phyloP scores from a whole-genome alignment of 345 rosid species.

The Linum tenue region DNA sequence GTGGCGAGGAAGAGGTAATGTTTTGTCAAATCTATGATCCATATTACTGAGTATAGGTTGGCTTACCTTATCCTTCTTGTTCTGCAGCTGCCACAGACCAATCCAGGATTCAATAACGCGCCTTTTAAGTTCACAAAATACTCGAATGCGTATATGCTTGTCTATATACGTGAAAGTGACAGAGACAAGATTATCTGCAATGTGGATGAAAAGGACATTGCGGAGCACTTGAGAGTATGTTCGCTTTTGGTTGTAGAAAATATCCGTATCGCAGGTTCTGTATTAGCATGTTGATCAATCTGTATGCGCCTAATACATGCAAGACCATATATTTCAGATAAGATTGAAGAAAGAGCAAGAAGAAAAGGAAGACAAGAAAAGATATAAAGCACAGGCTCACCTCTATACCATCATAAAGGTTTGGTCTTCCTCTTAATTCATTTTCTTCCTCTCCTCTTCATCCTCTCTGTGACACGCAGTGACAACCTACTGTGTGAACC shows the following conservation, averaged over 20 bases:
- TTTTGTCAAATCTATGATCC: conserved; percentile 5
- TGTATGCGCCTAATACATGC: background rate
- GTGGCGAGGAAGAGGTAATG: conserved; percentile 88
- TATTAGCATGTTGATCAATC: background rate
- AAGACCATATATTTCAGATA: conserved; percentile 36
- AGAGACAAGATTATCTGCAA: conserved; percentile 91
- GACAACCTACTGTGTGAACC: background rate
- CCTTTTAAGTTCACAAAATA: conserved; percentile 86
- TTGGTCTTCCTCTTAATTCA: background rate
- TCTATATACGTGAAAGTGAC: conserved; percentile 92
- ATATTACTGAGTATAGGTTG: background rate
- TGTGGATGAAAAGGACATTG: conserved; percentile 96
- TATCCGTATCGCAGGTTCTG: background rate
- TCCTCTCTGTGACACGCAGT: background rate
- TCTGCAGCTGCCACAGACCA: conserved; percentile 74
- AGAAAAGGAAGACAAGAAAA: conserved; percentile 85
- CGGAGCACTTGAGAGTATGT: conserved; percentile 84
- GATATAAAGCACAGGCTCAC: conserved; percentile 91
- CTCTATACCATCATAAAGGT: conserved; percentile 86
- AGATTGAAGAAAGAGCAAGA: conserved; percentile 93
- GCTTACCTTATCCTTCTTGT: conserved; percentile 3
- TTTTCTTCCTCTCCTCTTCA: too few relatives aligned
- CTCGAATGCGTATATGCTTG: conserved; percentile 99
- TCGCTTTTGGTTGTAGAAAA: background rate
- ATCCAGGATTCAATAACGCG: conserved; percentile 89